Evolutionary conservation across 148 eudicot species (phyloP).

Genomic region (Amaranthus palmeri): DNA sequence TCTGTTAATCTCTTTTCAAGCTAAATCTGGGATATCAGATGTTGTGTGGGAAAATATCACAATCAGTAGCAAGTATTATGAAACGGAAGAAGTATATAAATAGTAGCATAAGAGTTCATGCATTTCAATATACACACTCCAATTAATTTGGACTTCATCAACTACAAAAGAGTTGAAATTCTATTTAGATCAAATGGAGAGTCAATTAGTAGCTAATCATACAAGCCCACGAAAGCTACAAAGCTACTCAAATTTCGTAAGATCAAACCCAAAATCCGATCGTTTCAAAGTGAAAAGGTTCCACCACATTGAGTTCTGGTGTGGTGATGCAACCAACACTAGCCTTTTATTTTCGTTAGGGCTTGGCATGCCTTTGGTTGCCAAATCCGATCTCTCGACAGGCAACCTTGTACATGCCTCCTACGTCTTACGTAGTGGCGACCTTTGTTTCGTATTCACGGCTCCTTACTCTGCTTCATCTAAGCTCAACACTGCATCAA

Average conservation of each 20-base stretch:
- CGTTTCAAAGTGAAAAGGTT: conserved; percentile 49
- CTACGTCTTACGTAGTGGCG: conserved; percentile 56
- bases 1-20: too few relatives aligned
- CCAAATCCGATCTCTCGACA: conserved; percentile 85
- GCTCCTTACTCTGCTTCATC: conserved; percentile 73
- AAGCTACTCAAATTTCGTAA: too few relatives aligned
- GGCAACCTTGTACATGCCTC: conserved; percentile 69
- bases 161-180: too few relatives aligned
- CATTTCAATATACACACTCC: too few relatives aligned
- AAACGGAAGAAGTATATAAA: too few relatives aligned
- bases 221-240: conserved; percentile 39
- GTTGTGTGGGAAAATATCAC: too few relatives aligned
- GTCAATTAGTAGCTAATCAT: too few relatives aligned
- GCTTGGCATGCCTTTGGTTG: conserved; percentile 67
- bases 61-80: too few relatives aligned
- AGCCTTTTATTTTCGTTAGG: conserved; percentile 74
- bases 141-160: too few relatives aligned
- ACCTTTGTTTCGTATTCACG: conserved; percentile 70
- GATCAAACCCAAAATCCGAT: conserved; percentile 59
- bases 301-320: conserved; percentile 90
- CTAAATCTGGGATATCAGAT: too few relatives aligned
- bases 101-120: too few relatives aligned
- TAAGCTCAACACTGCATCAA: background rate
- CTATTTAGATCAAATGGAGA: too few relatives aligned
- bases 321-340: conserved; percentile 72